Conservation (phyloP, 495 filamentous ascomycete genomes). For the Chaetomidium leptoderma region DNA sequence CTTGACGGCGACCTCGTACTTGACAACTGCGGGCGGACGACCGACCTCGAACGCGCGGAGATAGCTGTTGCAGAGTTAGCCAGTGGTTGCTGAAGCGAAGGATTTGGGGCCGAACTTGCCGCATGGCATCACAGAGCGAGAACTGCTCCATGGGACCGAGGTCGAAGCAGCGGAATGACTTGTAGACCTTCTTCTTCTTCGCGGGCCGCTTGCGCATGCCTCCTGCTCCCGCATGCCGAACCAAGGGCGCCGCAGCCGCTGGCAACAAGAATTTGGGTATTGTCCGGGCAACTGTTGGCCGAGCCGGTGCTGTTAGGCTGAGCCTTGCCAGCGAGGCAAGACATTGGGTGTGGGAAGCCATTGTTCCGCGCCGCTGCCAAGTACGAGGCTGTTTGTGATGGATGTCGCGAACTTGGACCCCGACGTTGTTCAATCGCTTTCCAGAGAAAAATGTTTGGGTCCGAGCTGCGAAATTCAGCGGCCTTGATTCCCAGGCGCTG, state of each 20-base stretch:
- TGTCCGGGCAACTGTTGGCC: slow-evolving; percentile 32
- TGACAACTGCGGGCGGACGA: slow-evolving; percentile 59
- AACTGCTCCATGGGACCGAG: slow-evolving; percentile 59
- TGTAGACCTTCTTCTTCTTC: slow-evolving; percentile 61
- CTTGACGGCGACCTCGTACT: slow-evolving; percentile 85
- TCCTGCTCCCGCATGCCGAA: slow-evolving; percentile 36
- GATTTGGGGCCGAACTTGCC: slow-evolving; percentile 49
- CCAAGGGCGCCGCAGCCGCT: slow-evolving; percentile 30
- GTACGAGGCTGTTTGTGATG: neutral
- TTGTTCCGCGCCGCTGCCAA: slow-evolving; percentile 19
- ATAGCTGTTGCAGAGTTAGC: slow-evolving; percentile 72
- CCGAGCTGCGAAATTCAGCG: slow-evolving; percentile 1
- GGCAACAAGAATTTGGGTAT: slow-evolving; percentile 44
- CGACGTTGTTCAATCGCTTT: neutral
- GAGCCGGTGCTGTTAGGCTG: slow-evolving; percentile 37
- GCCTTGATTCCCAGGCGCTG: slow-evolving; percentile 23
- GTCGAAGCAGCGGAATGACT: slow-evolving; percentile 56
- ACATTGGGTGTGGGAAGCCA: slow-evolving; percentile 48
- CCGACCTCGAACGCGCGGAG: slow-evolving; percentile 91
- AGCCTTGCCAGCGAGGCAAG: slow-evolving; percentile 60
- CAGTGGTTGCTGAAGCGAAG: slow-evolving; percentile 25
- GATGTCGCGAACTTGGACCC: slow-evolving; percentile 16
- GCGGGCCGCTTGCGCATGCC: slow-evolving; percentile 44
- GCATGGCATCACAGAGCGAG: slow-evolving; percentile 87
- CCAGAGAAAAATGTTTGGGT: slow-evolving; percentile 32